Evolutionary conservation across 495 filamentous ascomycete genomes (phyloP), one percentile per base, ranked within the genome.

Genomic region (Staphylotrichum longicolle): DNA sequence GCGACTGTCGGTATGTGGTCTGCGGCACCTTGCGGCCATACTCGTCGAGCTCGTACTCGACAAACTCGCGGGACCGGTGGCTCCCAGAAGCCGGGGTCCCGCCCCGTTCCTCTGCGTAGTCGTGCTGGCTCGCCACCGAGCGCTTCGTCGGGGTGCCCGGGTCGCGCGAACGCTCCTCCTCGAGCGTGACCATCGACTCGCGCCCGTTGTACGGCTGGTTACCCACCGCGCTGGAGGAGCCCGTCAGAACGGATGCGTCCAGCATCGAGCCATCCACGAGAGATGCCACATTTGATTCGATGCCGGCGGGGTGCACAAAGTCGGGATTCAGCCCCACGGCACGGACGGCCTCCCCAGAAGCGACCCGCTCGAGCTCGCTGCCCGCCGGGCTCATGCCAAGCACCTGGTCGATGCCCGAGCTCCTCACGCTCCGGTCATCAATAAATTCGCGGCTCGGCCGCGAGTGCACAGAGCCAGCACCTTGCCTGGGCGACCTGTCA

Each of bases 281-380:
- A 7, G 91, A 95, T 10, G 92, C 93, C 40, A 96, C 92, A 30
- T 87, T 88, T 39, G 92, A 96, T 72, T 96, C 91, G 5, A 93
- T 87, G 7, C 80, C 88, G n/a, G 81, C 60, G 4, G 86, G 87
- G 53, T 89, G 85, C 3, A 92, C 81, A 68, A 89, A 89, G 53
- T 88, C 79, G 15, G 91, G 88, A 63, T 91, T 95, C 15, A 86
- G 83, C 39, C 82, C 88, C 33, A 88, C 72, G 3, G 82, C 83
- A 48, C 82, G 82, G 27, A 96, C 84, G 52, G 87, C 82, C 62
- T 89, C 88, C 20, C 84, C 88, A 47, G 86, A 79, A 34, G 84
- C 78, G 39, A 86, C 74, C 37, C 74, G 82, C 48, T 88, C 86
- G 34, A 88, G 70, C 66, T 86, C 78, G 68, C 88, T 93, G 63